Base-by-base conservation (phyloP, 495 filamentous ascomycete genomes). In the Podospora pseudopauciseta region DNA sequence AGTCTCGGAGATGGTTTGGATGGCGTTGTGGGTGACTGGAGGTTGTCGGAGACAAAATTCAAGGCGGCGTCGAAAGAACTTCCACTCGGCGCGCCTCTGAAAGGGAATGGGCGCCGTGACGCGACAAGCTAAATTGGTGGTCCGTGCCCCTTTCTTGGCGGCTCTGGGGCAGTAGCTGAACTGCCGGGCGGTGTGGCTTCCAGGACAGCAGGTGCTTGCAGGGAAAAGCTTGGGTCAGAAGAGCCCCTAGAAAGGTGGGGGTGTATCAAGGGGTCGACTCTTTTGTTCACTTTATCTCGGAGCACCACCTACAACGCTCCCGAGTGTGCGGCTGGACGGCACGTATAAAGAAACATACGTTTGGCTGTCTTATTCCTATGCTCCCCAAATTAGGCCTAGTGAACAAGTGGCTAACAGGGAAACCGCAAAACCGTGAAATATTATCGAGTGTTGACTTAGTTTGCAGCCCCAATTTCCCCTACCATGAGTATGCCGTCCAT, bases 41-140 rank as follows among this genome's bases (percentile, higher is more conserved):
- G 34, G 54, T 64, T 34, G 60, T n/a, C 19, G 32, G 28, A 32
- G 60, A 44, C 58, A 53, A 4, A 30, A 44, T 44, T 2, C 23
- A 61, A 61, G 58, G 32, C 16, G 59, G n/a, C 30, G 27, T 18
- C 59, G 59, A 18, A 61, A 61, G 59, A 32, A 61, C 59, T 61
- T 23, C 27, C 26, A 61, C 30, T 61, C 59, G 27, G 19, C 59
- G 59, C 23, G 23, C 23, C 59, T 26, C 59, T 26, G 18, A 20
- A 18, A 58, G 9, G 56, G 56, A 20, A 58, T 30, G 27, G 26
- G 59, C 9, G 7, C 23, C 23, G 60, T 32, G 67, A 69, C 67
- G 67, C 67, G 67, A 65, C 67, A 39, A 69, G 67, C 67, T 69
- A 65, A 69, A 69, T 69, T 69, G 63, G 39, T 61, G 39, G 62